phyloP scores from a whole-genome alignment of 345 rosid species.

The Ailanthus altissimus region DNA sequence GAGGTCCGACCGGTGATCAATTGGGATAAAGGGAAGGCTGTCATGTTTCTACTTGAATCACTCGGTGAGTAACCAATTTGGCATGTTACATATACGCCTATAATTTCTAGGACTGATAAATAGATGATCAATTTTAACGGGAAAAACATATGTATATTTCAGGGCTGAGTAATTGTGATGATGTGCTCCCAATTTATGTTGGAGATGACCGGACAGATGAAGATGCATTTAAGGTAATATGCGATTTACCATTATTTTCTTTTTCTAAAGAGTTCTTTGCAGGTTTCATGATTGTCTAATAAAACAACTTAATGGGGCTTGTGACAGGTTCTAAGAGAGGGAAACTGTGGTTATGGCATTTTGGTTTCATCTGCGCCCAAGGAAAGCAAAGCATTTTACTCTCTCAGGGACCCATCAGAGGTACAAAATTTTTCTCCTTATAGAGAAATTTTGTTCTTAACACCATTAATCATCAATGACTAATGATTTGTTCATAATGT shows the following conservation, averaged over 20 bases:
- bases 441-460: not conserved
- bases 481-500: not conserved
- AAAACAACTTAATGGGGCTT: conserved; percentile 9
- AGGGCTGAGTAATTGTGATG: conserved; percentile 71
- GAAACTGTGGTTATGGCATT: conserved; percentile 76
- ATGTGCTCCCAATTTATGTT: conserved; percentile 90
- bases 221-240: conserved; percentile 86
- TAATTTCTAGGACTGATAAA: not conserved
- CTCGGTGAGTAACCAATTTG: conserved; percentile 50
- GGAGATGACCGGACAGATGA: conserved; percentile 98
- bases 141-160: conserved; percentile 18
- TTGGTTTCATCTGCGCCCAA: conserved; percentile 79
- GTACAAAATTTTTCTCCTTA: conserved; percentile 31
- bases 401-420: conserved; percentile 85
- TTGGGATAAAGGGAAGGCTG: conserved; percentile 99
- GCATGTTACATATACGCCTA: not conserved
- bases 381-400: conserved; percentile 80
- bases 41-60: conserved; percentile 85
- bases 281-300: not conserved
- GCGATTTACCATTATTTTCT: not conserved
- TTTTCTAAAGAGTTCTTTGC: not conserved
- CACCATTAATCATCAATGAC: not conserved
- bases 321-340: conserved; percentile 70
- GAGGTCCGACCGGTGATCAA: conserved; percentile 89
- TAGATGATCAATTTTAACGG: not conserved